phyloP scores from a whole-genome alignment of 139 green algal genomes.

The Chlorella sp. region DNA sequence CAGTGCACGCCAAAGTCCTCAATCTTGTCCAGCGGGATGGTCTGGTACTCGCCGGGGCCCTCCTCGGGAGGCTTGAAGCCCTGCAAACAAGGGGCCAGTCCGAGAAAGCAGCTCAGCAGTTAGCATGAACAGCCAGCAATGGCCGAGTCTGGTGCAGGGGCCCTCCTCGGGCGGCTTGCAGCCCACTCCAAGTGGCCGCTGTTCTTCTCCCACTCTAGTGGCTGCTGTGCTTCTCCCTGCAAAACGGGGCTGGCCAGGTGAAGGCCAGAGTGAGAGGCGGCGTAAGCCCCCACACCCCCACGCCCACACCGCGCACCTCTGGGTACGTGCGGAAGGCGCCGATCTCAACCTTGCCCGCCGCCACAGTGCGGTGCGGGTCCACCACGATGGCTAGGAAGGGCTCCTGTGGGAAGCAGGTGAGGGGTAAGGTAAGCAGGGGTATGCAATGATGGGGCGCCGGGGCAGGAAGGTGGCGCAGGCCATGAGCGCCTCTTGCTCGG shows the following conservation, averaged over 20 bases:
- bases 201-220: no score
- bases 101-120: no score
- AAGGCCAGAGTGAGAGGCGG: no score
- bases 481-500: neutral
- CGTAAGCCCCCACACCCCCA: neutral
- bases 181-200: no score
- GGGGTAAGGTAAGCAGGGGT: neutral
- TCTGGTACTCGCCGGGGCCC: slow-evolving; percentile 93
- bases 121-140: no score
- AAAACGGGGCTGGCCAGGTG: no score
- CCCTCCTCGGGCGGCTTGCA: no score
- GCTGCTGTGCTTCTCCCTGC: no score
- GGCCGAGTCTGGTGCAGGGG: no score
- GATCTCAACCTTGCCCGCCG: slow-evolving; percentile 96
- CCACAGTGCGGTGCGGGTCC: slow-evolving; percentile 95
- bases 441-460: neutral
- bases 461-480: neutral
- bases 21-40: slow-evolving; percentile 97
- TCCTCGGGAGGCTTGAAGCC: slow-evolving; percentile 88
- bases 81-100: no score
- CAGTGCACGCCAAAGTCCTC: slow-evolving; percentile 97
- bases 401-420: slow-evolving; percentile 52
- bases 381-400: slow-evolving; percentile 98
- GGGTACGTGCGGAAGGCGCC: slow-evolving; percentile 92
- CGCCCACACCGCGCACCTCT: slow-evolving; percentile 32